These are phyloP conservation scores for Neoboletus magnificus DNA, from an alignment of 768 basidiomycete genomes.

Conservation along the genomic window DNA sequence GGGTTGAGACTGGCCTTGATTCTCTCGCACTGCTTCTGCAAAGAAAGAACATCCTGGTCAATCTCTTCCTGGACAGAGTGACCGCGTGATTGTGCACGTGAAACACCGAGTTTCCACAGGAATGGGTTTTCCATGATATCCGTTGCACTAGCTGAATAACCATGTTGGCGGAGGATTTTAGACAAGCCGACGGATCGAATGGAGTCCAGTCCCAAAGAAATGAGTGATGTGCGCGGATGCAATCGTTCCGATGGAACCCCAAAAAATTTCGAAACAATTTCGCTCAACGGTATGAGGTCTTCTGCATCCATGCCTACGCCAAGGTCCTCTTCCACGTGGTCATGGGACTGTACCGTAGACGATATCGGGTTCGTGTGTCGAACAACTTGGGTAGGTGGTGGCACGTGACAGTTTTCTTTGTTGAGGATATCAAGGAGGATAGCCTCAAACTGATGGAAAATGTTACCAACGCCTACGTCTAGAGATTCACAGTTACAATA, in stretches of 20 bases:
- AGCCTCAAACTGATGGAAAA: constrained; percentile 26
- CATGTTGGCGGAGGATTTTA: constrained; percentile 32
- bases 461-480: constrained; percentile 10
- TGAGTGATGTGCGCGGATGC: constrained; percentile 31
- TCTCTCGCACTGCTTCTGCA: constrained; percentile 10
- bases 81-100: constrained; percentile 4
- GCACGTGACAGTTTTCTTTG: constrained; percentile 1
- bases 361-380: not conserved
- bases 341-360: not conserved
- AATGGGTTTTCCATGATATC: constrained; percentile 37
- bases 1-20: constrained; percentile 20
- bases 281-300: constrained; percentile 7
- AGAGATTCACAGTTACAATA: constrained; percentile 21
- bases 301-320: not conserved
- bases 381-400: not conserved
- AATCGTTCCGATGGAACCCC: constrained; percentile 12
- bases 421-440: constrained; percentile 18
- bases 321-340: not conserved
- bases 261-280: constrained; percentile 20
- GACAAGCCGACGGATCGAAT: constrained; percentile 45
- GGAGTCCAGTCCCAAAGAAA: constrained; percentile 47
- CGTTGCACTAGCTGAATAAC: constrained; percentile 33
- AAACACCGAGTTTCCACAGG: constrained; percentile 10
- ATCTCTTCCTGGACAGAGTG: not conserved
- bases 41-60: constrained; percentile 11